phyloP scores from a whole-genome alignment of 352 stramenopile genomes.

The Phytophthora cajani region DNA sequence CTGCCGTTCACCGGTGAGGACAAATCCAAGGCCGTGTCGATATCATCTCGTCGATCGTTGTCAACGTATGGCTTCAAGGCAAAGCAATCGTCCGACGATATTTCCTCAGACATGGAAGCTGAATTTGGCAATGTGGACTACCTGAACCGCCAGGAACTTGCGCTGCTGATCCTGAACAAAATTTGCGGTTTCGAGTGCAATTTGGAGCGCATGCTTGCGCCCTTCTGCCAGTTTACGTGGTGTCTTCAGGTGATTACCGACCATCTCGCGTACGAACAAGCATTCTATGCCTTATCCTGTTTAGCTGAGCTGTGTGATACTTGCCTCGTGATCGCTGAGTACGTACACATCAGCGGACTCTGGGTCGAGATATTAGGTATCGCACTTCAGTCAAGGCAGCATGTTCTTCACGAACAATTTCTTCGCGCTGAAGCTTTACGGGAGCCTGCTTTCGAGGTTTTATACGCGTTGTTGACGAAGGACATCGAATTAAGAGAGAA shows the following conservation, averaged over 20 bases:
- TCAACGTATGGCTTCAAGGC: constrained; percentile 79
- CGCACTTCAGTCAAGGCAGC: constrained; percentile 77
- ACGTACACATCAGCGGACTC: constrained; percentile 72
- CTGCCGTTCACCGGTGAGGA: constrained; percentile 72
- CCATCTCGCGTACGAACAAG: constrained; percentile 82
- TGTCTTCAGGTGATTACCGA: constrained; percentile 85
- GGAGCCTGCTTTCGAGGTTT: constrained; percentile 81
- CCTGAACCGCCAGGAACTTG: constrained; percentile 75
- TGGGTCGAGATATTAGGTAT: constrained; percentile 86
- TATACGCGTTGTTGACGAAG: constrained; percentile 81
- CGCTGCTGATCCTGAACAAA: constrained; percentile 81
- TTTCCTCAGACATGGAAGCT: constrained; percentile 49
- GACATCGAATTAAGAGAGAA: constrained; percentile 68
- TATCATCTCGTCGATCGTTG: constrained; percentile 76
- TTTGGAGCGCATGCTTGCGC: constrained; percentile 75
- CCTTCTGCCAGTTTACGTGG: constrained; percentile 83
- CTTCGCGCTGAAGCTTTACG: constrained; percentile 76
- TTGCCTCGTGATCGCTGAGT: constrained; percentile 76
- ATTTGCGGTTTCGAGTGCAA: constrained; percentile 77
- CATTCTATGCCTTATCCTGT: constrained; percentile 78
- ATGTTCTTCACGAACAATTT: constrained; percentile 86
- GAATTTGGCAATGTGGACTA: constrained; percentile 87
- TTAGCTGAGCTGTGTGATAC: constrained; percentile 82
- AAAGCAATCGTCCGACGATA: constrained; percentile 43
- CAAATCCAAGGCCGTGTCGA: constrained; percentile 64